Evolutionary conservation across 2,329 filamentous ascomycete genomes (phyloP).

Genomic region (Gaeumannomyces tritici): DNA sequence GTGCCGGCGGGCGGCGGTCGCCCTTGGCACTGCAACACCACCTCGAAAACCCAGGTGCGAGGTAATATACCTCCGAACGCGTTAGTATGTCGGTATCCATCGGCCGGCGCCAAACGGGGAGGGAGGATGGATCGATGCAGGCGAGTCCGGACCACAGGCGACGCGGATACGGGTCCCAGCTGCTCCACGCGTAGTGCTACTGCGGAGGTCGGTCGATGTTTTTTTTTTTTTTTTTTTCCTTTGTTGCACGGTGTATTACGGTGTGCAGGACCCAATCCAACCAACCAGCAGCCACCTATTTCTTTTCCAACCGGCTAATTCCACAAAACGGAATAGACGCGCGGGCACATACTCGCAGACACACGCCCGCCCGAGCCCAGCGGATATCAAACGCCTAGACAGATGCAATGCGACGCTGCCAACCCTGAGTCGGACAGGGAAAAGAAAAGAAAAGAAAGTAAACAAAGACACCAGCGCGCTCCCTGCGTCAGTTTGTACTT

Average conservation of each 20-base stretch:
- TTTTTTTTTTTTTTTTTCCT: background rate
- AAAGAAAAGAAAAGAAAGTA: background rate
- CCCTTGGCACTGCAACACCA: background rate
- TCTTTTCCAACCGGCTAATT: background rate
- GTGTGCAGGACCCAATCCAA: background rate
- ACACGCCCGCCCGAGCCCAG: background rate
- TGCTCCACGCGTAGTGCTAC: background rate
- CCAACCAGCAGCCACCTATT: background rate
- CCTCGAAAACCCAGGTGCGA: background rate
- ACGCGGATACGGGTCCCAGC: background rate
- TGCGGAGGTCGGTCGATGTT: slow-evolving; percentile 8
- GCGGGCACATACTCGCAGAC: background rate
- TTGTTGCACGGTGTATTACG: background rate
- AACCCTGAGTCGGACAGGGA: background rate
- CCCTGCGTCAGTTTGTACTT: background rate
- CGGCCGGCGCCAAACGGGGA: background rate
- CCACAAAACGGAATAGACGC: background rate
- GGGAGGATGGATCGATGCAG: background rate
- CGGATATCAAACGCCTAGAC: background rate
- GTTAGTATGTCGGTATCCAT: background rate
- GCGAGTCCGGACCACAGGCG: background rate
- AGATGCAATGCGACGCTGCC: background rate
- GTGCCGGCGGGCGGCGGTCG: no score
- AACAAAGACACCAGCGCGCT: background rate
- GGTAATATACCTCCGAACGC: background rate